A percentile compares a stretch with the other conserved stretches of the same genome.
Conservation (phyloP, 2,329 filamentous ascomycete genomes). For the Fusarium nurragi region DNA sequence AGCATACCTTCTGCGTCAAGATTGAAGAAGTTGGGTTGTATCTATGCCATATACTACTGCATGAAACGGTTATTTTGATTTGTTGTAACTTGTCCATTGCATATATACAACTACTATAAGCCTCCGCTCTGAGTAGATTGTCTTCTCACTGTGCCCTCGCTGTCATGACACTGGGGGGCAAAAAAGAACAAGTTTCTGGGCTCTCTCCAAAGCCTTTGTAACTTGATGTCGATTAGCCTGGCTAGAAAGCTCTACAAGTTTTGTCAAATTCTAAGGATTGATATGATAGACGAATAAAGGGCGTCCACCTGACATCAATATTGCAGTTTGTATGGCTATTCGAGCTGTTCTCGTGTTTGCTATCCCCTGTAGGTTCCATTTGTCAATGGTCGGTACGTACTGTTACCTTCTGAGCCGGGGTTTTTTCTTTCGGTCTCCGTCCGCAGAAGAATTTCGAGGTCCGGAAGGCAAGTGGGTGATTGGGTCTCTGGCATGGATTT, state of each 20-base stretch:
- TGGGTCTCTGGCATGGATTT: conserved; percentile 41
- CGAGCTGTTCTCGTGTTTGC: neutral
- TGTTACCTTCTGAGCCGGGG: conserved; percentile 17
- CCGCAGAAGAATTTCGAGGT: conserved; percentile 40
- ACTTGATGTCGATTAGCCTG: neutral
- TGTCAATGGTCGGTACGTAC: conserved; percentile 13
- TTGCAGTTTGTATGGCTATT: neutral
- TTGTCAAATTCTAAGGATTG: no score
- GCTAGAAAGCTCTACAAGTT: no score
- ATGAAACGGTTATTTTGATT: neutral
- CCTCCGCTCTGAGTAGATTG: neutral
- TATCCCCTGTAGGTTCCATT: neutral
- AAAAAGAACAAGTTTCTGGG: neutral
- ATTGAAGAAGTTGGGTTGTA: neutral
- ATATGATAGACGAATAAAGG: neutral
- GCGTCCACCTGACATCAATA: neutral
- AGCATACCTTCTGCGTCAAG: neutral
- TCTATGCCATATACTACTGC: neutral
- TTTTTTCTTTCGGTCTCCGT: conserved; percentile 31
- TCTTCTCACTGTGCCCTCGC: neutral
- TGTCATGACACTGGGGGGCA: neutral
- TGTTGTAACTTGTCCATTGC: neutral
- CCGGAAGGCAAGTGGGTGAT: conserved; percentile 28
- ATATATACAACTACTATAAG: neutral
- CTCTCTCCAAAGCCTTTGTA: no score